Evolutionary conservation across 129 eudicot species (phyloP).

Genomic region (Flaveria bidentis): DNA sequence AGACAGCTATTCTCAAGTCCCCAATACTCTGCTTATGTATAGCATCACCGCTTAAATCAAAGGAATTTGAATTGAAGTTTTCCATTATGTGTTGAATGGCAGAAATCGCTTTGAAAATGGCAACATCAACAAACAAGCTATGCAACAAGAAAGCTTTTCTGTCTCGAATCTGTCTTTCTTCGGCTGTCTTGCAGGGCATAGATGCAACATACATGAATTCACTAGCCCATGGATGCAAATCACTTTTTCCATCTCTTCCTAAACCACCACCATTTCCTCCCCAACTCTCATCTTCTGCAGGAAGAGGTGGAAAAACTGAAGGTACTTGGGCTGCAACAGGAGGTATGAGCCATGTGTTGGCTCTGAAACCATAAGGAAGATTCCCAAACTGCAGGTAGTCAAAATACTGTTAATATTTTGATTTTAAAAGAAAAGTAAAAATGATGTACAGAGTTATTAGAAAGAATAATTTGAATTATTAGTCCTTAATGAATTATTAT

Average conservation of each 20-base stretch:
- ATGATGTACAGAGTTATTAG: neutral
- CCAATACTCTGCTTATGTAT: slow-evolving; percentile 65
- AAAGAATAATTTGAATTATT: neutral
- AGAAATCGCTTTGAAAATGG: slow-evolving; percentile 79
- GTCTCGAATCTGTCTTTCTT: slow-evolving; percentile 93
- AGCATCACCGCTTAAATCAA: slow-evolving; percentile 39
- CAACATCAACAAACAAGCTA: slow-evolving; percentile 95
- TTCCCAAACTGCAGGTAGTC: slow-evolving; percentile 80
- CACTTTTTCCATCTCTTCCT: slow-evolving; percentile 87
- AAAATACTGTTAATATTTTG: slow-evolving; percentile 14
- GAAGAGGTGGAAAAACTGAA: slow-evolving; percentile 83
- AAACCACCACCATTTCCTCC: slow-evolving; percentile 99
- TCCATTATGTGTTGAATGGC: slow-evolving; percentile 67
- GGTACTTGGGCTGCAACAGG: slow-evolving; percentile 90
- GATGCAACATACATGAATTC: slow-evolving; percentile 77
- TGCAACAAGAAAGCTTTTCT: slow-evolving; percentile 93
- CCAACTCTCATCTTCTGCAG: slow-evolving; percentile 93
- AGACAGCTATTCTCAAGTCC: slow-evolving; percentile 73
- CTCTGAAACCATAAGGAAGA: slow-evolving; percentile 97
- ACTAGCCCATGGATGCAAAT: slow-evolving; percentile 84
- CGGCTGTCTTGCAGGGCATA: slow-evolving; percentile 94
- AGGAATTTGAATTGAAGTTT: slow-evolving; percentile 37
- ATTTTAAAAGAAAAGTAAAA: neutral
- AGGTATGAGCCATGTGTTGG: slow-evolving; percentile 99
- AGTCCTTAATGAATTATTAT: slow-evolving; percentile 13